Evolutionary conservation across 2,329 filamentous ascomycete genomes (phyloP), one percentile per base, ranked within the genome.

Genomic region (Cytospora chrysosperma): DNA sequence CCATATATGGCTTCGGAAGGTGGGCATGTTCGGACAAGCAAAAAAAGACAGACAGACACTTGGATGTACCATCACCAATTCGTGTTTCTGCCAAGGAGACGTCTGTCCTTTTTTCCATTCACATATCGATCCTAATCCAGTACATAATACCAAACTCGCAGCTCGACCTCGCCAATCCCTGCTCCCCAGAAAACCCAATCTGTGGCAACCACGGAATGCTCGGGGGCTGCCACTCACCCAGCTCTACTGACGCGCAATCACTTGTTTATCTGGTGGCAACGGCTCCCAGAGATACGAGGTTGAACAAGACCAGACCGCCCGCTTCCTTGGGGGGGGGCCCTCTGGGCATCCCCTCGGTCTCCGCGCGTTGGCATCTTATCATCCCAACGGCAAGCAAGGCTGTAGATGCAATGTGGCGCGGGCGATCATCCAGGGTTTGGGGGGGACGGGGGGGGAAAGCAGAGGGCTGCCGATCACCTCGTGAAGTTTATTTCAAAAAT

Each of bases 11-110:
- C 51, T 30, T 47, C 49, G 37, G 51, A n/a, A n/a, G 54, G 59
- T 50, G 53, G 37, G 28, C 52, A 55, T 49, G 27, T 61, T 55
- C 26, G 21, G 51, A 21, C 10, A 37, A 49, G n/a, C n/a, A n/a
- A n/a, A n/a, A n/a, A n/a, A n/a, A n/a, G n/a, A n/a, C n/a, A n/a
- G 51, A 43, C 59, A 55, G 32, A 50, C 27, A 61, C 51, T 34
- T 61, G 59, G 59, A 56, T 53, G 54, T 55, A 61, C 54, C 32
- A 61, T n/a, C 59, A 54, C 51, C 24, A 49, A 15, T 28, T 61
- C 27, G 49, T 19, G 32, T 55, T 40, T 54, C 54, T 60, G 50
- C 55, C 40, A n/a, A n/a, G 13, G 21, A 55, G 13, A n/a, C n/a
- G 52, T 17, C 27, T 55, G 27, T 21, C 53, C 54, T 27, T 54